Evolutionary conservation across 1,284 basidiomycete genomes (phyloP), one percentile per base, ranked within the genome.

Genomic region (Phlebopus sp.): DNA sequence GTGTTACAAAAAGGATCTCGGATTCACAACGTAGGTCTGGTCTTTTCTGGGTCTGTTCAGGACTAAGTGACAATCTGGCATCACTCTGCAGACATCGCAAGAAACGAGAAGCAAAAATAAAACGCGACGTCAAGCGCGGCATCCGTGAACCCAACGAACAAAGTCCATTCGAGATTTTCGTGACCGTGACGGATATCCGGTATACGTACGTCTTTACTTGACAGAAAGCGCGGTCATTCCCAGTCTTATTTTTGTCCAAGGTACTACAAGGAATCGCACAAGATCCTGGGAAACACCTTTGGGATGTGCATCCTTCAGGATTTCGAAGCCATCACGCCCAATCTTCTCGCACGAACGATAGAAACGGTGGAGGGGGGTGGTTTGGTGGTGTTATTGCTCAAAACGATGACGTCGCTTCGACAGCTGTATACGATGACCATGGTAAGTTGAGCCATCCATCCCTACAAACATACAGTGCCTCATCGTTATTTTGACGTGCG

Each of bases 301-400:
- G 96, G 96, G 38, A 99, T 99, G 94, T 86, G 93, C 54, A 83
- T 99, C 7, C 74, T 99, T 48, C 97, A 99, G 71, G 97, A 99
- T 65, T 99, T 99, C 59, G 97, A 99, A 66, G 96, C 97, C 3
- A 84, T 99, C 55, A 99, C 97, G 1, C 97, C 97, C 25, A 99
- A 99, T 72, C 72, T 98, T 49, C 84, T 99, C 25, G 97, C 97
- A 5, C 78, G 96, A 43, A 99, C 97, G 17, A 95, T 99, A 50
- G 97, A 99, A 74, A 99, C 97, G 0, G 96, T 99, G 1, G 92
- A 99, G 66, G 97, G 97, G 18, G 97, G 97, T 29, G 97, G 97
- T 3, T 74, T 98, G 31, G 85, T 99, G 3, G 88, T 97, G 2
- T 72, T 99, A 14, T 73, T 99, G 30, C 75, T 99, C 31, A 96